Evolutionary conservation across 2,329 filamentous ascomycete species (phyloP), one percentile per base, ranked within the genome.

Genomic region (Mollisiaceae sp.): DNA sequence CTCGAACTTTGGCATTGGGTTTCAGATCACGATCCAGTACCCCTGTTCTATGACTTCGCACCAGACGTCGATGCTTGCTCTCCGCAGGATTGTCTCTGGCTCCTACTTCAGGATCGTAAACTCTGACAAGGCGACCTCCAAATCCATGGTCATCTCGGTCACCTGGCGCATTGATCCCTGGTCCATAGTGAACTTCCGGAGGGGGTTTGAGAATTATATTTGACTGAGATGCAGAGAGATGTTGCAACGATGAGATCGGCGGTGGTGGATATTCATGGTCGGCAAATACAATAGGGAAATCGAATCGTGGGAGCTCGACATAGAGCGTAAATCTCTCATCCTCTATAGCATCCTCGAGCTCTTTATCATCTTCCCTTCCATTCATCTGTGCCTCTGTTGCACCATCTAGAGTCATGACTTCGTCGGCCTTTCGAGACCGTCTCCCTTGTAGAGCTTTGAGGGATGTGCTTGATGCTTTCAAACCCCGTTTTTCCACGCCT

Each of bases 21-120:
- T 97, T 97, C 68, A 97, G 82, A 76, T 99, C 95, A 71, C 95
- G 91, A 78, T 99, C 96, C 69, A 98, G 82, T 56, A 95, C 92
- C n/a, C 93, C 93, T 70, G 96, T 97, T 36, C 96, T 88, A 73
- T 90, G 87, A 76, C 93, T 97, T 77, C 95, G 89, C 71, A 98
- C 94, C 27, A 99, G 84, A 67, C 94, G 86, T 69, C 95, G 88
- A 78, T 99, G 95, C 77, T 99, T 99, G 75, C 90, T 92, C 78
- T 99, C 95, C 12, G 93, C 94, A 0, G 94, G 95, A 75, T 99
- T 99, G 71, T 97, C 94, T 65, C 86, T 87, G 43, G 93, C 89
- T 0, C 93, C 93, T 57, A 95, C 89, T 77, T 99, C 95, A 0
- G 95, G 94, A 71, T 99, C 95, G 73, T 97, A 98, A 1, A 98